Conservation (phyloP, 2,329 filamentous ascomycete species). For the Pseudogymnoascus sp. region DNA sequence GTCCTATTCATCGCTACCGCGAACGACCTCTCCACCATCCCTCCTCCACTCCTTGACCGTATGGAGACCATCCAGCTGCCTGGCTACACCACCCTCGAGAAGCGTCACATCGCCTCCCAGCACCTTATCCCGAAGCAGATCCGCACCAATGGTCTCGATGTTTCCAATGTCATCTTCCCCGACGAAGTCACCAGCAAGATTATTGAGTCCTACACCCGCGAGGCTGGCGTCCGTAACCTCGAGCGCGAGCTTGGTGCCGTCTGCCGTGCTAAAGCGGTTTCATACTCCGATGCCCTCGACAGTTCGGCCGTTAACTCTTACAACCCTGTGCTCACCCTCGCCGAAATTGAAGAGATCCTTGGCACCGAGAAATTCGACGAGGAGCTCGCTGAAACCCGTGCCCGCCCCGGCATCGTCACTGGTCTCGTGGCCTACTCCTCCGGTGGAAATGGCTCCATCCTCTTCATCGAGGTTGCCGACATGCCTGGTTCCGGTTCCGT, state of each 20-base stretch:
- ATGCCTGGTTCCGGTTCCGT: constrained; percentile 92
- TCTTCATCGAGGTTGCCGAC: constrained; percentile 96
- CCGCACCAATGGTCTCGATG: constrained; percentile 72
- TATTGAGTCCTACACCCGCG: constrained; percentile 92
- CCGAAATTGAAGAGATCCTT: constrained; percentile 82
- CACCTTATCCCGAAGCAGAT: constrained; percentile 97
- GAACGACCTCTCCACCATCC: constrained; percentile 90
- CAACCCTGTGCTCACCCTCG: constrained; percentile 61
- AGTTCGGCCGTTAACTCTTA: constrained; percentile 57
- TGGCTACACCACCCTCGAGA: constrained; percentile 95
- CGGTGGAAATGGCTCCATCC: constrained; percentile 86
- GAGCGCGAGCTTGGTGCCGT: constrained; percentile 94
- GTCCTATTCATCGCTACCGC: constrained; percentile 96
- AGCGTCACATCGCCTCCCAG: constrained; percentile 84
- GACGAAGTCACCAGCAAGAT: constrained; percentile 88
- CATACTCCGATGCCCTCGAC: constrained; percentile 87
- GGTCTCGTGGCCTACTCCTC: constrained; percentile 91
- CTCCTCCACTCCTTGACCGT: constrained; percentile 83
- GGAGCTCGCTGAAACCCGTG: constrained; percentile 81
- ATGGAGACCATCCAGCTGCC: constrained; percentile 95
- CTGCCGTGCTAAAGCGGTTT: constrained; percentile 89
- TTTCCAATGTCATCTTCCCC: constrained; percentile 66
- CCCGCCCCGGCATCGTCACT: constrained; percentile 85
- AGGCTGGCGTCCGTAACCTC: constrained; percentile 90
- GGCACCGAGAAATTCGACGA: constrained; percentile 92